These are phyloP conservation scores for Coemansia reversa DNA, from an alignment of 192 early-diverging fungal species.

Conservation along the genomic window DNA sequence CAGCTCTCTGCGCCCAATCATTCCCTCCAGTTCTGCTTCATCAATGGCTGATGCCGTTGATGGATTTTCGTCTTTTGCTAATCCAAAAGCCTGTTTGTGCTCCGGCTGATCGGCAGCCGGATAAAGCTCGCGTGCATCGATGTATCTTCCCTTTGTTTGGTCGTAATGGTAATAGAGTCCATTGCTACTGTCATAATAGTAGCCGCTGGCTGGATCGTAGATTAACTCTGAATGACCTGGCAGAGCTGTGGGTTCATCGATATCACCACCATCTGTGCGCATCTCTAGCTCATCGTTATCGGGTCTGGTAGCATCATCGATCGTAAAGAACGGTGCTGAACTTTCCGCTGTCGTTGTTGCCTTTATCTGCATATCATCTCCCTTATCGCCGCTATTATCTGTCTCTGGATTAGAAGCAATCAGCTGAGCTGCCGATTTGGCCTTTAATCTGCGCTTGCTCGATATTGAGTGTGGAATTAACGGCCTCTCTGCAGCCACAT, in stretches of 20 bases:
- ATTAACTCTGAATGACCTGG: slow-evolving; percentile 7
- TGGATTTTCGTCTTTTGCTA: slow-evolving; percentile 6
- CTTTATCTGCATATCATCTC: neutral
- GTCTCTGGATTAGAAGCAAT: slow-evolving; percentile 1
- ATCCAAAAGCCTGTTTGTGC: neutral
- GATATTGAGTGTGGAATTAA: slow-evolving; percentile 46
- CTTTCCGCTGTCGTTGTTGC: neutral
- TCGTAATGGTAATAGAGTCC: slow-evolving; percentile 44
- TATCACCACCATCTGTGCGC: neutral
- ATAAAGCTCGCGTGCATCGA: slow-evolving; percentile 25
- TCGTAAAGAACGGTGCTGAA: slow-evolving; percentile 31
- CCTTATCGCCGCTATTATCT: slow-evolving; percentile 3
- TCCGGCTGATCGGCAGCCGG: neutral
- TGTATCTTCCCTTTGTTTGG: slow-evolving; percentile 16
- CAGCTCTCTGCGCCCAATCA: slow-evolving; percentile 39
- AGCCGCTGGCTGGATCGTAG: slow-evolving; percentile 48
- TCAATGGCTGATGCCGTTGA: slow-evolving; percentile 11
- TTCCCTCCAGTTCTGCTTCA: slow-evolving; percentile 21
- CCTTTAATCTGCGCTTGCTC: slow-evolving; percentile 21
- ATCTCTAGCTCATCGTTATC: neutral
- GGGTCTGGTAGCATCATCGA: neutral
- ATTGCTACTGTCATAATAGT: slow-evolving; percentile 38
- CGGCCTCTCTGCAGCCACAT: slow-evolving; percentile 2
- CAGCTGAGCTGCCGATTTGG: neutral
- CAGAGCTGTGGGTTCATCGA: neutral